Evolutionary conservation across 2,329 filamentous ascomycete genomes (phyloP).

Genomic region (Arthrobotrys pseudoclavata): DNA sequence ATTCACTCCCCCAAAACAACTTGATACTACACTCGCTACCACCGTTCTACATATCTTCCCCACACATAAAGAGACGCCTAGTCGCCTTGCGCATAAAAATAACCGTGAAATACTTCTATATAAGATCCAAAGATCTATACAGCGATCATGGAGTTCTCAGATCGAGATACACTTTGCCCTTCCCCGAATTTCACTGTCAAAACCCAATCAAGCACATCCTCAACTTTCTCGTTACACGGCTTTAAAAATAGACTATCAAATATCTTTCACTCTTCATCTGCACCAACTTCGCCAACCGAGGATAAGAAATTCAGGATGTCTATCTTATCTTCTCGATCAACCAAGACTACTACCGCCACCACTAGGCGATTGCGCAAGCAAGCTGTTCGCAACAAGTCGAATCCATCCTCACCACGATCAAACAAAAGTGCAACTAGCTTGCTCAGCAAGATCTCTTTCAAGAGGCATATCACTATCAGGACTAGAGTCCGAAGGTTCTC

Average conservation of each 20-base stretch:
- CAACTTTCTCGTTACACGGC: conserved; percentile 52
- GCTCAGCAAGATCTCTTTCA: conserved; percentile 56
- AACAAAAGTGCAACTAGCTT: conserved; percentile 45
- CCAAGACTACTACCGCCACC: conserved; percentile 16
- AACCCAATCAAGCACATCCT: conserved; percentile 55
- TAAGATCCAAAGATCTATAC: conserved; percentile 44
- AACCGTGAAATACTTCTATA: conserved; percentile 28
- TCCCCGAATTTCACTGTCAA: conserved; percentile 59
- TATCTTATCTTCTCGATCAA: conserved; percentile 45
- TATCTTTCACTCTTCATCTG: conserved; percentile 54
- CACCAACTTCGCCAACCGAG: conserved; percentile 42
- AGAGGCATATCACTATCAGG: conserved; percentile 47
- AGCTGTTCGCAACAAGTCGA: conserved; percentile 43
- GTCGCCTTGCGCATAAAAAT: conserved; percentile 42
- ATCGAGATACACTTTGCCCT: conserved; percentile 57
- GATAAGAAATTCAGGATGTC: conserved; percentile 58
- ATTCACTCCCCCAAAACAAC: conserved; percentile 28
- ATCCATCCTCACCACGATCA: conserved; percentile 38
- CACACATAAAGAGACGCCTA: conserved; percentile 30
- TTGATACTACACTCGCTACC: conserved; percentile 43
- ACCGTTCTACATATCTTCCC: conserved; percentile 27
- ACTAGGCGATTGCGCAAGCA: conserved; percentile 48
- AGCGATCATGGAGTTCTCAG: conserved; percentile 55
- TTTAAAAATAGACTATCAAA: conserved; percentile 58
- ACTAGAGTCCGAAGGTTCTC: conserved; percentile 52